Evolutionary conservation across 345 rosid genomes (phyloP).

Genomic region (Citrus hindsii): DNA sequence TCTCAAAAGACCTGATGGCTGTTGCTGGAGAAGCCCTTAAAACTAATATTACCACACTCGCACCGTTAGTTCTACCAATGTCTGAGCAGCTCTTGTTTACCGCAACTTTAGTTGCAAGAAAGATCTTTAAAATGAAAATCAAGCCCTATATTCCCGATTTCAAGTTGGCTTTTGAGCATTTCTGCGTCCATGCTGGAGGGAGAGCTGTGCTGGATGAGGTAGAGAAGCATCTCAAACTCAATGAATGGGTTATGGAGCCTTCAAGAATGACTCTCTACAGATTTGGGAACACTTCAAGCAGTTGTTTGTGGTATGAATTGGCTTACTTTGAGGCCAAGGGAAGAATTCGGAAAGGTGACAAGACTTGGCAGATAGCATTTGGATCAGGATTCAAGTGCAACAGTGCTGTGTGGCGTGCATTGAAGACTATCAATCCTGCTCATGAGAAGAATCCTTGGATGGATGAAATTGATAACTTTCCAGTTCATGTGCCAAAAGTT

Average conservation of each 20-base stretch:
- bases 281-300: slow-evolving; percentile 70
- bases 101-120: slow-evolving; percentile 33
- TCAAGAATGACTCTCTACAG: slow-evolving; percentile 72
- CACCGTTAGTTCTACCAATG: slow-evolving; percentile 68
- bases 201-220: slow-evolving; percentile 59
- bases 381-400: slow-evolving; percentile 85
- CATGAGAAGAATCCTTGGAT: slow-evolving; percentile 56
- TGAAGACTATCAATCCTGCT: slow-evolving; percentile 36
- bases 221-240: slow-evolving; percentile 50
- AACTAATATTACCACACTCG: slow-evolving; percentile 60
- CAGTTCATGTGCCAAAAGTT: slow-evolving; percentile 33
- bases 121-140: slow-evolving; percentile 37
- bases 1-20: slow-evolving; percentile 55
- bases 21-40: slow-evolving; percentile 63
- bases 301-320: slow-evolving; percentile 69
- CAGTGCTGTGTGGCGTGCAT: slow-evolving; percentile 53
- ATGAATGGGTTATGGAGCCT: slow-evolving; percentile 72
- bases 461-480: slow-evolving; percentile 44
- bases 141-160: slow-evolving; percentile 63
- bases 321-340: slow-evolving; percentile 71
- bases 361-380: slow-evolving; percentile 69
- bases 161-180: slow-evolving; percentile 71
- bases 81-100: slow-evolving; percentile 54
- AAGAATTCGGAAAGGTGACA: slow-evolving; percentile 54
- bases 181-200: slow-evolving; percentile 77